Conservation (phyloP, 345 rosid species). For the Salix suchowensis region DNA sequence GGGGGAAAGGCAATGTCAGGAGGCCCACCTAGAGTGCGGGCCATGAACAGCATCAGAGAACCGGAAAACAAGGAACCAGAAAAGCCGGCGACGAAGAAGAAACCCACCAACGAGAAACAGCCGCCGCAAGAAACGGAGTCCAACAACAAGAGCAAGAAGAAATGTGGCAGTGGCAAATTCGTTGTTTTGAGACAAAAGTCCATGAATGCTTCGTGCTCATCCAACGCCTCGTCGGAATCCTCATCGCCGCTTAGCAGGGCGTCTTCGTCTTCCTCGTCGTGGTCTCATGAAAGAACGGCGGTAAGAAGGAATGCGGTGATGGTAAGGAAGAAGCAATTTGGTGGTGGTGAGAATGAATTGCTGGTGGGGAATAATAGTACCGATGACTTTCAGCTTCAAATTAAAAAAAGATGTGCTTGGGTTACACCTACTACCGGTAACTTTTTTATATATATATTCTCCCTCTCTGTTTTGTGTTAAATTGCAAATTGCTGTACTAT, state of each 20-base stretch:
- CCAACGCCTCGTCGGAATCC: conserved; percentile 9
- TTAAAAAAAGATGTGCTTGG: conserved; percentile 16
- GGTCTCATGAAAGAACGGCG: background rate
- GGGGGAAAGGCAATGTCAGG: conserved; percentile 44
- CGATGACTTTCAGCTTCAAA: background rate
- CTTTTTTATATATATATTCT: background rate
- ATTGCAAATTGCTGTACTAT: background rate
- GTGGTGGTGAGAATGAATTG: background rate
- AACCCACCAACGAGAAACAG: conserved; percentile 18
- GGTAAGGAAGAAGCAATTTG: conserved; percentile 10
- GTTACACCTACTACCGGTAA: conserved; percentile 12
- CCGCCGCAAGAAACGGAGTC: conserved; percentile 22
- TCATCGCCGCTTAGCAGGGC: conserved; percentile 5
- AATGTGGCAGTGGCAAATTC: conserved; percentile 13
- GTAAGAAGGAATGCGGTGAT: background rate
- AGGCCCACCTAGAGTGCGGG: conserved; percentile 51
- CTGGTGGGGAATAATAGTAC: background rate
- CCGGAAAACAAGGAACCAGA: conserved; percentile 54
- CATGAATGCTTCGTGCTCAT: conserved; percentile 16
- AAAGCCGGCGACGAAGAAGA: conserved; percentile 31
- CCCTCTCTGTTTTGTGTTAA: background rate
- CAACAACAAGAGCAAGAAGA: conserved; percentile 26
- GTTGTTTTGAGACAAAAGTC: conserved; percentile 12
- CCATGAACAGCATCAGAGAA: conserved; percentile 34
- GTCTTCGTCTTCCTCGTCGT: conserved; percentile 4